phyloP scores from a whole-genome alignment of 116 monocot species.

The Cymodocea nodosa region DNA sequence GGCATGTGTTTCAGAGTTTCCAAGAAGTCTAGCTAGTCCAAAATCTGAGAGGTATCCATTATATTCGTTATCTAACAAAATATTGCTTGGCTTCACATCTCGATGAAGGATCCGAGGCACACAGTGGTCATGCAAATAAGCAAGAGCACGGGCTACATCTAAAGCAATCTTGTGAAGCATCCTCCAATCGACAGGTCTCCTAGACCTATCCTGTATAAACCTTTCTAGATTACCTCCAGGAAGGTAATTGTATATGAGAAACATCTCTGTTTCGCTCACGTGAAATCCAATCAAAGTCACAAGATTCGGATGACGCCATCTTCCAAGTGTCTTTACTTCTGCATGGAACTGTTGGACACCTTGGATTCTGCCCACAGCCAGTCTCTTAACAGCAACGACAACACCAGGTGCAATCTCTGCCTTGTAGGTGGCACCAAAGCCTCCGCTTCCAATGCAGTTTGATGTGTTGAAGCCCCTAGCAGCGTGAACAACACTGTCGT shows the following conservation, averaged over 20 bases:
- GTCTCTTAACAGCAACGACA: conserved; percentile 84
- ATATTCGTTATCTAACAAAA: conserved; percentile 66
- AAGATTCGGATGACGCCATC: conserved; percentile 84
- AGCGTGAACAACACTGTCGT: conserved; percentile 74
- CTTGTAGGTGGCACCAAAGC: conserved; percentile 98
- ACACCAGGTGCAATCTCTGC: conserved; percentile 86
- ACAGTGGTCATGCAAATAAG: conserved; percentile 76
- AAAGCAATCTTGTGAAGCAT: conserved; percentile 94
- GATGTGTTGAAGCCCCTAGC: conserved; percentile 85
- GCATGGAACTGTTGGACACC: conserved; percentile 84
- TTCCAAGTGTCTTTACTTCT: conserved; percentile 87
- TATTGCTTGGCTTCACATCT: conserved; percentile 96
- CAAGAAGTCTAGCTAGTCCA: conserved; percentile 85
- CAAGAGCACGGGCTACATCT: conserved; percentile 80
- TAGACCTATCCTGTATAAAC: conserved; percentile 75
- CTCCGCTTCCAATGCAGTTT: conserved; percentile 94
- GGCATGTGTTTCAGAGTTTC: conserved; percentile 93
- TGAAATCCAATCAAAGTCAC: conserved; percentile 91
- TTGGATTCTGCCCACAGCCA: conserved; percentile 81
- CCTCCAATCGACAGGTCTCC: conserved; percentile 66
- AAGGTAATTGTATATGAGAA: conserved; percentile 90
- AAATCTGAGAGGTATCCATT: conserved; percentile 98
- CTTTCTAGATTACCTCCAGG: conserved; percentile 90
- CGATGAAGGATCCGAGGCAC: conserved; percentile 84
- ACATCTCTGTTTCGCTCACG: conserved; percentile 86